Evolutionary conservation across 257 asterid genomes (phyloP), one percentile per base, ranked within the genome.

Genomic region (Solanum okadae): DNA sequence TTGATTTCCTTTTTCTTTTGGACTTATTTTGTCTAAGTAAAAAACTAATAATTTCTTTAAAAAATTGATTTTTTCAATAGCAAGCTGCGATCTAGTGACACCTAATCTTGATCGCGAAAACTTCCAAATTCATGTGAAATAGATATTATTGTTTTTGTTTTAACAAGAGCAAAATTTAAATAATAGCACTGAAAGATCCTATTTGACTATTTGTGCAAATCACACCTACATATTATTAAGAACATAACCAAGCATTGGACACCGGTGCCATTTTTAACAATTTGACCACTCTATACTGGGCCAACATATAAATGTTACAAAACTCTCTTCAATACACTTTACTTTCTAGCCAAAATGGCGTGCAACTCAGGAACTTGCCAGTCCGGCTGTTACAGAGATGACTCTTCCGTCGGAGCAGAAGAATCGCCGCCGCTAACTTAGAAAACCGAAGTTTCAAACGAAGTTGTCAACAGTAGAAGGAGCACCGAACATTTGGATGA

Each of bases 331-430:
- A 23, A 11, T 20, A 34, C 52, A 25, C 27, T 34, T 31, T 14
- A 22, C 84, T 37, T 40, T 22, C 82, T 42, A 40, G 49, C 67
- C 61, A 82, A 38, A 77, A 96, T 97, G 98, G 94, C 97, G 81
- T 95, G 98, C 92, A 92, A 75, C 88, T 93, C 98, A 6, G 93
- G 85, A 12, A 67, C 84, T 85, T 95, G 99, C 94, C 93, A 94
- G 88, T 97, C 98, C 82, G 96, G 99, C 59, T 95, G 98, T 94
- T 52, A 89, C 86, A 85, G 59, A 42, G 96, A 91, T 88, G 96
- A 90, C 87, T 90, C 59, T 90, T 85, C 82, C 38, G 9, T 34
- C 11, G 73, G 37, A 65, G 14, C 61, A 42, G 68, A n/a, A 86
- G 71, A 72, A 11, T 15, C 49, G 25, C 67, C 40, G 34, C 88